Percentiles rank a stretch among this genome's conserved stretches.
Conservation (phyloP, 352 stramenopile species). For the Phytophthora litchii region DNA sequence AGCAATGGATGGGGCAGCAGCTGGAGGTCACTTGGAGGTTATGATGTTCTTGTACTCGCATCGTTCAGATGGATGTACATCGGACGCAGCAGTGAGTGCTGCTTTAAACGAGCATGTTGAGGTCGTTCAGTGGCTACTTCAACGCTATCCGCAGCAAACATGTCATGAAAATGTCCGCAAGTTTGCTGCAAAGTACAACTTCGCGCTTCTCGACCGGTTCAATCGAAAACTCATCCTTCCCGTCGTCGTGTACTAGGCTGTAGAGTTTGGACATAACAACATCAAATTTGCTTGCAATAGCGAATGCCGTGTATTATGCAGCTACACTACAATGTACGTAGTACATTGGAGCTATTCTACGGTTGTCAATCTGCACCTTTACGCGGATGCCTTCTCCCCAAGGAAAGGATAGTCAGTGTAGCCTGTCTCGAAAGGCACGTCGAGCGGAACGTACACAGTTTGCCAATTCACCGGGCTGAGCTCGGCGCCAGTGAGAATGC, state of each 20-base stretch:
- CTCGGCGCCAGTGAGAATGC: conserved; percentile 37
- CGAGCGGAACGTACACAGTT: conserved; percentile 40
- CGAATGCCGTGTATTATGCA: no score
- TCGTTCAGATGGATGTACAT: conserved; percentile 32
- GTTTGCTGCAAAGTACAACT: conserved; percentile 39
- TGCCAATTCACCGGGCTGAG: conserved; percentile 40
- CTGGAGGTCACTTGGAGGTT: conserved; percentile 38
- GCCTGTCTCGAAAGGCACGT: conserved; percentile 27
- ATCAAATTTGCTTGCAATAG: no score
- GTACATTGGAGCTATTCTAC: neutral
- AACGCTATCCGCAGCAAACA: conserved; percentile 35
- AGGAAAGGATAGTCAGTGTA: conserved; percentile 55
- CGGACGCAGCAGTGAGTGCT: conserved; percentile 29
- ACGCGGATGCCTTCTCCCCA: conserved; percentile 11
- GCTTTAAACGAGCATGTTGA: conserved; percentile 37
- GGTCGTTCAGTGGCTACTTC: conserved; percentile 40
- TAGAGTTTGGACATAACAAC: no score
- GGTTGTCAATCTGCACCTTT: neutral
- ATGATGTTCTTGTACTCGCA: conserved; percentile 40
- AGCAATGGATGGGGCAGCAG: conserved; percentile 39
- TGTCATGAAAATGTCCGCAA: conserved; percentile 30
- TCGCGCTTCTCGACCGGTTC: conserved; percentile 29
- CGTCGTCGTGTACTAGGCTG: conserved; percentile 12
- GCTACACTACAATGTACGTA: no score
- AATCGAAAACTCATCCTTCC: conserved; percentile 5